Evolutionary conservation across 1,284 basidiomycete species (phyloP).

Genomic region (Irpex sp.): DNA sequence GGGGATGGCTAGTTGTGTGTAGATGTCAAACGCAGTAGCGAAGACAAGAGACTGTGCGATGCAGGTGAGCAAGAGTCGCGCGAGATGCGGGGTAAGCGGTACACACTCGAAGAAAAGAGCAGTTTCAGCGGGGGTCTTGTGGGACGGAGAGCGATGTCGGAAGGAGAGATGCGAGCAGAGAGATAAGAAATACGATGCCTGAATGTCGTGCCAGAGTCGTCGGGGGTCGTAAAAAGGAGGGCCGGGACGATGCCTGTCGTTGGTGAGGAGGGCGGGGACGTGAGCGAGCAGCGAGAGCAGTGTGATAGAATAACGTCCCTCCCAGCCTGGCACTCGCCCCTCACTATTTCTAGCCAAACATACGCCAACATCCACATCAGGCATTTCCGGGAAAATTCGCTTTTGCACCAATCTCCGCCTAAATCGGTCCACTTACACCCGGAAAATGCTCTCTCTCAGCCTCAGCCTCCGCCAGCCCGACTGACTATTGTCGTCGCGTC

Average conservation of each 20-base stretch:
- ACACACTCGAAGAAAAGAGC: slow-evolving; percentile 18
- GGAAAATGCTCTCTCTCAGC: background rate
- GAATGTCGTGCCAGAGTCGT: slow-evolving; percentile 64
- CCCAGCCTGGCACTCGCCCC: slow-evolving; percentile 14
- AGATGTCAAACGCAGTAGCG: slow-evolving; percentile 1
- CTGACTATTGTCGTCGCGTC: no score
- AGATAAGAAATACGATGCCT: slow-evolving; percentile 33
- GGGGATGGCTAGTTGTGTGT: background rate
- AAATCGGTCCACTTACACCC: background rate
- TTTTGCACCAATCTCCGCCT: background rate
- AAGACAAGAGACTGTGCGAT: slow-evolving; percentile 21
- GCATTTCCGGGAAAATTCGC: background rate
- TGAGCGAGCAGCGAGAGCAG: slow-evolving; percentile 23
- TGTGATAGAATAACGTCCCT: slow-evolving; percentile 25
- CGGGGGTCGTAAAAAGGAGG: slow-evolving; percentile 61
- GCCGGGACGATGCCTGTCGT: slow-evolving; percentile 25
- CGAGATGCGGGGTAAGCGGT: slow-evolving; percentile 15
- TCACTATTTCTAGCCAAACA: slow-evolving; percentile 24
- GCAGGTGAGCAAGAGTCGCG: slow-evolving; percentile 21
- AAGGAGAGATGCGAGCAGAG: slow-evolving; percentile 15
- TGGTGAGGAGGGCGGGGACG: slow-evolving; percentile 25
- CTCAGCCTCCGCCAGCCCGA: background rate
- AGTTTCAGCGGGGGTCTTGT: slow-evolving; percentile 1
- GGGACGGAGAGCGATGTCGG: slow-evolving; percentile 5
- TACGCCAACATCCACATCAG: slow-evolving; percentile 3